Evolutionary conservation across 2,329 filamentous ascomycete genomes (phyloP), one percentile per base, ranked within the genome.

Genomic region (Coleophoma eucalyptorum): DNA sequence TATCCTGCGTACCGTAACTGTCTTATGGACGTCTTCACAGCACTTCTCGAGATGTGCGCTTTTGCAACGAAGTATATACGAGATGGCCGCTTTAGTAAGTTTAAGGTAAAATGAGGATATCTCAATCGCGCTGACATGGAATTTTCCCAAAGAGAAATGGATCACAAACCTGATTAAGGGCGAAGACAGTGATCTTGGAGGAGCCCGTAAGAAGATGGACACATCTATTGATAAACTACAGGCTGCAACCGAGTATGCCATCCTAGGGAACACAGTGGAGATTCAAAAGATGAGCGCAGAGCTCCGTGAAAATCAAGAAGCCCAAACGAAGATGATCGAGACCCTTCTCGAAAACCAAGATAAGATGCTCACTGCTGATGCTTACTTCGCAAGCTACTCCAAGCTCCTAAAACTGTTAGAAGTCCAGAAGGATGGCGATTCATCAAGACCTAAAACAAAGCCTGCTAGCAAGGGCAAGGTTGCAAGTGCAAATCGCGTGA

Each of bases 21-120:
- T 32, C 48, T 72, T 3, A 67, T 69, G 60, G 65, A 68, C 10
- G 69, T 71, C 0, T 72, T 72, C 45, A 62, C 60, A 2, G 64
- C 67, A 0, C 57, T 70, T 42, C 51, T 69, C 15, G 58, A 54
- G 6, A 57, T 71, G 50, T 68, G 67, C 26, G 62, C 60, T 6
- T 62, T 67, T 46, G 64, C 68, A 1, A 65, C 64, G 43, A 65
- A 67, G 54, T 68, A 67, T 19, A 65, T 67, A 40, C n/a, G 19
- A 40, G n/a, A 40, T 15, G 37, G 37, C 37, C n/a, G 37, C 8
- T 40, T 40, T n/a, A 16, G 26, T 26, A 26, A 26, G 26, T 26
- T 26, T 26, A 26, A 8, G 26, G 26, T 26, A 6, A 2, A 26
- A 6, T 7, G 10, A 26, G 5, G 26, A 5, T 8, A 7, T 8